Evolutionary conservation across 805 yeast genomes (phyloP), one percentile per base, ranked within the genome.

Genomic region (Allodekkera sacchari): DNA sequence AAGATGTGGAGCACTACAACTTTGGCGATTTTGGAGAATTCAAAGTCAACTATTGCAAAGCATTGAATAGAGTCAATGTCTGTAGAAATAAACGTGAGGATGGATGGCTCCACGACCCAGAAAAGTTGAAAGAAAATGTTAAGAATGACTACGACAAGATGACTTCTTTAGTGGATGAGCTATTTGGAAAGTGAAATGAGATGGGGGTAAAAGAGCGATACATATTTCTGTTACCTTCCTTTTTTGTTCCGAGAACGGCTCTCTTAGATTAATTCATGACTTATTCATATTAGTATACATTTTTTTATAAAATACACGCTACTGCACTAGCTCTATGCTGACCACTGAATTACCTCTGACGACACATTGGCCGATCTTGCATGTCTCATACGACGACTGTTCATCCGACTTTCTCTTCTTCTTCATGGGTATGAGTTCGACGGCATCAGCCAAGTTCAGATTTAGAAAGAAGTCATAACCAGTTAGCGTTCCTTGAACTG

Each of bases 401-500:
- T 28, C 37, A 22, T 15, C 20, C 6, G 22, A 12, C 12, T 22
- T 14, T 4, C 29, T 16, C 15, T 31, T 33, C 17, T 27, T 32
- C 13, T 21, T 17, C 10, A 15, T 4, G 4, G 36, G 13, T 14
- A 18, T 31, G 4, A 39, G 28, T 29, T 39, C 41, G 6, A 39
- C 32, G 20, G 41, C 37, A 13, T 45, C 52, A 36, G 45, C 46
- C 15, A 60, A 24, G 12, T 61, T 58, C 31, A 60, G 36, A 32
- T 60, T 60, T 25, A 60, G 34, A 28, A 60, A 60, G 18, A 75
- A 71, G 51, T 89, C 97, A 53, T 76, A 89, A 2, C 97, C 97
- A 45, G 83, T 65, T 33, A 89, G 66, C 9, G 72, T 71, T 2
- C 97, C 97, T n/a, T 73, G 70, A 1, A 89, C 73, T 43, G 71